Evolutionary conservation across 2,329 filamentous ascomycete species (phyloP), one percentile per base, ranked within the genome.

Genomic region (Xylaria sp.): DNA sequence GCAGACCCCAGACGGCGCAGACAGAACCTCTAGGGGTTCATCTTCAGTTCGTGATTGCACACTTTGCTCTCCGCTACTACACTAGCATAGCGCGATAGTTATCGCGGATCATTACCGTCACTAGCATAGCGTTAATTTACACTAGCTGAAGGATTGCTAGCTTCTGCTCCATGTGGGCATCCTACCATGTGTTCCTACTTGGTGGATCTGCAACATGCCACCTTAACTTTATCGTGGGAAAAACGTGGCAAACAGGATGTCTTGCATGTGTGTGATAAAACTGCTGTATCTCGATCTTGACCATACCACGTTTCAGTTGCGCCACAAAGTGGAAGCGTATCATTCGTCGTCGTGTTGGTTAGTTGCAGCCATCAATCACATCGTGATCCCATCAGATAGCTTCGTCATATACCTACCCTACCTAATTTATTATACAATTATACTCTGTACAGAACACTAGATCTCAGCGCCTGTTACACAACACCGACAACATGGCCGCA

Each of bases 401-500:
- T 19, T 23, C 51, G n/a, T 11, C 43, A 56, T 6, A 31, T 9
- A 31, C 28, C 28, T 31, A 9, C 28, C 9, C 9, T 5, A 4
- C 4, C 28, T 4, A 31, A 9, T 31, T 5, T 31, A 31, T 31
- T 31, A 37, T 45, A 60, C 38, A 25, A 58, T 42, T 11, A 25
- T 50, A 17, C 4, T 38, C 46, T 31, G n/a, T n/a, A n/a, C n/a
- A n/a, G n/a, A n/a, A n/a, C 35, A 47, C 17, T 5, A 31, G 17
- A 62, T 28, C 28, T 21, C 17, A 15, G 17, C 9, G 19, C 47
- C 9, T 23, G 19, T 38, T 12, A 38, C 19, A 38, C 12, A 25
- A 51, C 23, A 31, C 9, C 28, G 6, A 19, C 33, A 58, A 14
- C 49, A 71, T 50, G 62, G 67, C 46, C 64, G 51, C 63, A 66